phyloP scores from a whole-genome alignment of 208 protist genomes.

The Trypanosoma rangeli region DNA sequence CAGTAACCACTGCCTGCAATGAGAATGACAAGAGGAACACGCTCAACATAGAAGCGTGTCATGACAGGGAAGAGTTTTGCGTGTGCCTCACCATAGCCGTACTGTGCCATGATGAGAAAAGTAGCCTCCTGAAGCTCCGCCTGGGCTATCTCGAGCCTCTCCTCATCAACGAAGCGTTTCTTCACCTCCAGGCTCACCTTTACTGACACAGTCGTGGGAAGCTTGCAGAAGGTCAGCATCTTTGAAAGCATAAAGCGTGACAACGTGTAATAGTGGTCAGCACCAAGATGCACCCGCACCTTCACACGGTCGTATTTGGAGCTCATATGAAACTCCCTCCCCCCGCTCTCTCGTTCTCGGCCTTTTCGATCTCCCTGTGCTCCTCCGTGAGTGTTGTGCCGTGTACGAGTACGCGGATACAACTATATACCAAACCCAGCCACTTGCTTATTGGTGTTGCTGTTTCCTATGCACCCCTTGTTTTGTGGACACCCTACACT shows the following conservation, averaged over 20 bases:
- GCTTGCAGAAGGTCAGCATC: slow-evolving; percentile 61
- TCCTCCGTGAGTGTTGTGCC: too few species aligned
- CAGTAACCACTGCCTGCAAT: slow-evolving; percentile 36
- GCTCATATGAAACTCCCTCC: slow-evolving; percentile 32
- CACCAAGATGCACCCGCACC: slow-evolving; percentile 49
- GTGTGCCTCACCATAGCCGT: slow-evolving; percentile 36
- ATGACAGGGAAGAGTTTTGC: slow-evolving; percentile 42
- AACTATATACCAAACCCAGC: too few species aligned
- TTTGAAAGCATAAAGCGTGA: slow-evolving; percentile 65
- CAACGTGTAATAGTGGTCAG: slow-evolving; percentile 60
- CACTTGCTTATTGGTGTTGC: too few species aligned
- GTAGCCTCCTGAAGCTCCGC: slow-evolving; percentile 38
- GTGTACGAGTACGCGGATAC: too few species aligned
- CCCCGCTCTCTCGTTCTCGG: background rate
- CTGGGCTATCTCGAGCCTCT: slow-evolving; percentile 41
- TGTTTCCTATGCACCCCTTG: too few species aligned
- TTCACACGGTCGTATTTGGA: slow-evolving; percentile 74
- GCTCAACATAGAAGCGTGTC: slow-evolving; percentile 46
- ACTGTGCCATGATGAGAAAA: slow-evolving; percentile 26
- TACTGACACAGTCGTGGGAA: slow-evolving; percentile 41
- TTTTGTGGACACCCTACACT: too few species aligned
- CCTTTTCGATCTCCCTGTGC: background rate
- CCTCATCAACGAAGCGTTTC: slow-evolving; percentile 47
- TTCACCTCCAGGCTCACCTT: slow-evolving; percentile 62
- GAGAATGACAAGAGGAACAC: slow-evolving; percentile 52